Base-by-base conservation (phyloP, 2,329 filamentous ascomycete species). In the Sarocladiaceae sp. region DNA sequence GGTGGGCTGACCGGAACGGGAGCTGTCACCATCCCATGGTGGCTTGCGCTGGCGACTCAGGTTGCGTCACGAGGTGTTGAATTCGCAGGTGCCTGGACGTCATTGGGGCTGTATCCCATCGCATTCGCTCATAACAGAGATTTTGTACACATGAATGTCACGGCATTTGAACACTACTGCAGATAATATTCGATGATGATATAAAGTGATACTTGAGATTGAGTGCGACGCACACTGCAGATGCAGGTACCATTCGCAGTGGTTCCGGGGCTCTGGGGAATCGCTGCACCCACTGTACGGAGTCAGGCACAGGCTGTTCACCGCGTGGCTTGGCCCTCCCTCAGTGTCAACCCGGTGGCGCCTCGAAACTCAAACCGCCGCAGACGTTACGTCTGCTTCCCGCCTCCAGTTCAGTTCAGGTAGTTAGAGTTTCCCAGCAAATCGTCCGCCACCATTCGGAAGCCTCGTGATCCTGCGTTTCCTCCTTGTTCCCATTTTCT, bases 51-150 rank as follows among this genome's bases (percentile, higher is more conserved):
- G 28, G 44, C 28, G 28, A 48, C 26, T 48, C 44, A 20, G 10
- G 26, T 33, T 48, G 44, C 44, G 44, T 48, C 44, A 48, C 44
- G 44, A 33, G 44, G 8, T 17, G 5, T 44, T 10, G 12, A 44
- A 15, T 6, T 4, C 10, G 37, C 28, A 44, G 40, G 37, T 40
- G 33, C 40, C 40, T 44, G 23, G 40, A 10, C 13, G 7, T 44
- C 17, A 23, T 7, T 44, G 40, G 26, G 40, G 40, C 40, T 4
- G 40, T 44, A 23, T 28, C 17, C 15, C 22, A 44, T 5, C 26
- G 26, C 26, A 48, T 48, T 33, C 28, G 44, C 10, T 48, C 44
- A 48, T 48, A 33, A 28, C 4, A 3, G 11, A 28, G 26, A 33
- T 33, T n/a, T n/a, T n/a, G 13, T 8, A 44, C 28, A 23, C 22